These are phyloP conservation scores for Hypoxylon fuscum DNA, from an alignment of 495 filamentous ascomycete genomes.

Conservation along the genomic window DNA sequence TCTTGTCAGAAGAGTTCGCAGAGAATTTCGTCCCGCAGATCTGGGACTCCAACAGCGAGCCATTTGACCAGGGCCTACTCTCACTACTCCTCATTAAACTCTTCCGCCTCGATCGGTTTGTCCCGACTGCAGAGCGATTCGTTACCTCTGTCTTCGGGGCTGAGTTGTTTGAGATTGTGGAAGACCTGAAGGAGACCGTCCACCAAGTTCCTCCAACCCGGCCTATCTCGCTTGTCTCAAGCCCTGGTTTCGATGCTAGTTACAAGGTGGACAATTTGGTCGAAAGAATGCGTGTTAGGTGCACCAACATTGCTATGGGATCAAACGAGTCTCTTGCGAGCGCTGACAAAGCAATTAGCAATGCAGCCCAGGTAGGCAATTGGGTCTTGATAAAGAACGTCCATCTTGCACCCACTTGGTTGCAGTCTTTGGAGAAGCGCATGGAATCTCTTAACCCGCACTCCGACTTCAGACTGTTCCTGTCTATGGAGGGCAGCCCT, in stretches of 20 bases:
- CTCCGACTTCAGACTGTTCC: constrained; percentile 91
- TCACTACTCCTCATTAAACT: constrained; percentile 90
- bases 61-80: constrained; percentile 79
- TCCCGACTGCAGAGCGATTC: constrained; percentile 90
- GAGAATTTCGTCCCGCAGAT: constrained; percentile 84
- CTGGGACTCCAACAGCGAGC: constrained; percentile 72
- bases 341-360: constrained; percentile 94
- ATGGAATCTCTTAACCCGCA: constrained; percentile 95
- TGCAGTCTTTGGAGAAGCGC: constrained; percentile 96
- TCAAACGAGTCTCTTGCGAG: constrained; percentile 91
- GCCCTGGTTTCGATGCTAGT: constrained; percentile 95
- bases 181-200: constrained; percentile 86
- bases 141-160: constrained; percentile 89
- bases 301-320: constrained; percentile 98
- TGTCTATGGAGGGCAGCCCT: constrained; percentile 96
- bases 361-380: constrained; percentile 88
- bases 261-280: constrained; percentile 98
- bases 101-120: constrained; percentile 93
- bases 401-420: constrained; percentile 92
- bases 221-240: constrained; percentile 91
- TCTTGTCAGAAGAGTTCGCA: constrained; percentile 85
- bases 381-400: constrained; percentile 99
- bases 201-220: constrained; percentile 83
- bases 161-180: constrained; percentile 78
- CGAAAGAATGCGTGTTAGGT: constrained; percentile 78